Evolutionary conservation across 2,329 filamentous ascomycete genomes (phyloP).

Genomic region (Claviceps pazoutovae): DNA sequence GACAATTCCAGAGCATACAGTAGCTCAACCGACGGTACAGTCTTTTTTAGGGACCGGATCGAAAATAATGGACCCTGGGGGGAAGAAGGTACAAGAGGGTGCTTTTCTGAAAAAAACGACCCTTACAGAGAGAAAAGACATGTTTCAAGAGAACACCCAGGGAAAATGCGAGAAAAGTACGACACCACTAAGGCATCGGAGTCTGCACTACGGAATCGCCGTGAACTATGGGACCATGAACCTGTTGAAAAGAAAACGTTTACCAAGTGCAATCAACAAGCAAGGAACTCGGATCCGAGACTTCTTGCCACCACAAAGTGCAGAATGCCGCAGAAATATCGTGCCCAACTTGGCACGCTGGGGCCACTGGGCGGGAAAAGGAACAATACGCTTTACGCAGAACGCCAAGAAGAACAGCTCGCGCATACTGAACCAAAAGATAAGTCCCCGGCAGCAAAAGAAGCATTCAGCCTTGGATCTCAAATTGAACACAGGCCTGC

Average conservation of each 20-base stretch:
- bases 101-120: not conserved
- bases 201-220: not conserved
- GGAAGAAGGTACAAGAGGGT: not conserved
- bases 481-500: not conserved
- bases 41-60: conserved; percentile 4
- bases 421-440: not conserved
- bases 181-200: not conserved
- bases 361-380: conserved; percentile 8
- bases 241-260: not conserved
- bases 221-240: not conserved
- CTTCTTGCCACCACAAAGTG: not conserved
- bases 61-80: not conserved
- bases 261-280: not conserved
- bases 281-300: not conserved
- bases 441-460: not conserved
- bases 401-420: not conserved
- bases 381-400: conserved; percentile 7
- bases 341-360: not conserved
- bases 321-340: not conserved
- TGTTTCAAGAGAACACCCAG: not conserved
- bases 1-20: conserved; percentile 2
- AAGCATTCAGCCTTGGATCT: not conserved
- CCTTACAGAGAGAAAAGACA: not conserved
- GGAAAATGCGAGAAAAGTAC: not conserved
- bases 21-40: not conserved